Conservation (phyloP, 352 stramenopile species). For the Phytophthora capsici region DNA sequence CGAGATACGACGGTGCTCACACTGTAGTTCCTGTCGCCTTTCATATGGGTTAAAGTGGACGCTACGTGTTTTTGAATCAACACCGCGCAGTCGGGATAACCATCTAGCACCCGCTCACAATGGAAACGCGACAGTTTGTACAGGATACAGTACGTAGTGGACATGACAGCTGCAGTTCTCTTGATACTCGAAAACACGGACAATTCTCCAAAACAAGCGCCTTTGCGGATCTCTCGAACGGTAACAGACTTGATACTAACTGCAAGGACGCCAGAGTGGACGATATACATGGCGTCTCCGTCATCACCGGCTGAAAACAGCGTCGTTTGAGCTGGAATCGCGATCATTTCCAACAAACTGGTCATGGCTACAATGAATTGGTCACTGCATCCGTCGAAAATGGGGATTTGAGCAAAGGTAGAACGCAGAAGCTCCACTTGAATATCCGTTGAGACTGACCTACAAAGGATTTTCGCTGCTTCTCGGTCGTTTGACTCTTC, state of each 20-base stretch:
- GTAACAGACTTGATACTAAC: slow-evolving; percentile 62
- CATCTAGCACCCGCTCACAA: slow-evolving; percentile 55
- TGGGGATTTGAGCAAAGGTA: slow-evolving; percentile 54
- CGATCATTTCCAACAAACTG: slow-evolving; percentile 68
- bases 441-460: slow-evolving; percentile 79
- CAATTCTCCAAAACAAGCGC: slow-evolving; percentile 73
- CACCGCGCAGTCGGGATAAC: slow-evolving; percentile 51
- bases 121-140: slow-evolving; percentile 78
- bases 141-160: slow-evolving; percentile 70
- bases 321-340: slow-evolving; percentile 59
- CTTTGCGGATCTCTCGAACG: slow-evolving; percentile 77
- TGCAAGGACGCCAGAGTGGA: slow-evolving; percentile 72
- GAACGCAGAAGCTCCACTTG: slow-evolving; percentile 70
- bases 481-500: slow-evolving; percentile 76
- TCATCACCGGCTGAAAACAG: slow-evolving; percentile 63
- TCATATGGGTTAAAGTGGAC: slow-evolving; percentile 22
- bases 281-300: slow-evolving; percentile 81
- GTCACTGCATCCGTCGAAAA: slow-evolving; percentile 65
- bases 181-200: slow-evolving; percentile 68
- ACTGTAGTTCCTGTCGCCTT: slow-evolving; percentile 26
- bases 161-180: slow-evolving; percentile 61
- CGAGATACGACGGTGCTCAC: slow-evolving; percentile 16
- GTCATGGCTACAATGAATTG: slow-evolving; percentile 68
- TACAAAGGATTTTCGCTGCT: slow-evolving; percentile 69
- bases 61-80: slow-evolving; percentile 27